Base-by-base conservation (phyloP, 78 protist genomes). In the Anaeramoeba ignava region DNA sequence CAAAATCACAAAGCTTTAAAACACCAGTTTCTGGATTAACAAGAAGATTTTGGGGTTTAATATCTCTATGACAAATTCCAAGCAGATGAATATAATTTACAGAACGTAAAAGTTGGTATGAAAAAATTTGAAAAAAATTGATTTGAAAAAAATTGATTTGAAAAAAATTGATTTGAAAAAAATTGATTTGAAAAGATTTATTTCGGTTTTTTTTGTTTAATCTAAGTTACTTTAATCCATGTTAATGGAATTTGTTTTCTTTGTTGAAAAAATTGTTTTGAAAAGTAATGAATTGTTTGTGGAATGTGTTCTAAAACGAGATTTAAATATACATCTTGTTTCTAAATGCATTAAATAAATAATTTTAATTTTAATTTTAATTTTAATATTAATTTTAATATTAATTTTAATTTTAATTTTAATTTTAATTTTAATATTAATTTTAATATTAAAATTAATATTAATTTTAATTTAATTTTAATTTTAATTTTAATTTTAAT, bases 281-380 rank as follows among this genome's bases (percentile, higher is more conserved):
- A 2, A 17, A 91, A 83, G 2, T 93, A 83, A 87, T 93, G 92
- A 41, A 97, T 91, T 0, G 99, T 97, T 78, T 94, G 94, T 0
- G 99, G 99, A 0, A 97, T 87, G 85, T 86, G 97, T 42, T 97
- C 99, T 87, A 97, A 87, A 33, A 97, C 99, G 3, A 98, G 90
- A 86, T 97, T 96, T 39, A 98, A 89, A 83, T 94, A 98, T 2
- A 96, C 85, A 81, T 98, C 98, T n/a, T 1, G 84, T 2, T 78
- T 93, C 96, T 42, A n/a, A n/a, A n/a, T n/a, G n/a, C n/a, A n/a
- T n/a, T n/a, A n/a, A n/a, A n/a, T n/a, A n/a, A n/a, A n/a, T n/a
- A n/a, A n/a, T n/a, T n/a, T n/a, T n/a, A n/a, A n/a, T n/a, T n/a
- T n/a, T n/a, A n/a, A n/a, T n/a, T n/a, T n/a, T n/a, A n/a, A n/a